Conservation (phyloP, 2,329 filamentous ascomycete species). For the Fusarium vanettenii region DNA sequence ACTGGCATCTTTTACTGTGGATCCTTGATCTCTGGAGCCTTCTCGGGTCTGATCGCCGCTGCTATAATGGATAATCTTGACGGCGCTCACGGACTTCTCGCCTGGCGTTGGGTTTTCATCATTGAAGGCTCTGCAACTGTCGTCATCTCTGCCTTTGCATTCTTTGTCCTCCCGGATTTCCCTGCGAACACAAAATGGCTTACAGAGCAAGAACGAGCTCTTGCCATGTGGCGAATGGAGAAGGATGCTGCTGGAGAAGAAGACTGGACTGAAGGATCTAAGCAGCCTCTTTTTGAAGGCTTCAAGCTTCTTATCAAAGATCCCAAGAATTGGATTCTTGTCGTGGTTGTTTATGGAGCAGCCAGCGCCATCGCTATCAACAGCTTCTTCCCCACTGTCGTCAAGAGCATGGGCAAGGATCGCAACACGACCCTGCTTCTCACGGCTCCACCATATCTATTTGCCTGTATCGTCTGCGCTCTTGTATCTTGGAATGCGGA, state of each 20-base stretch:
- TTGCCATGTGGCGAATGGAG: slow-evolving; percentile 52
- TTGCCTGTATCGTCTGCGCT: slow-evolving; percentile 49
- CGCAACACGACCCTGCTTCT: slow-evolving; percentile 15
- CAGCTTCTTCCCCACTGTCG: slow-evolving; percentile 48
- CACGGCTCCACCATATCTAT: slow-evolving; percentile 20
- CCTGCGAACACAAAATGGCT: slow-evolving; percentile 53
- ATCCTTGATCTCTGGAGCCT: slow-evolving; percentile 74
- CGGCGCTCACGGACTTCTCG: slow-evolving; percentile 42
- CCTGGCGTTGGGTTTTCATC: slow-evolving; percentile 74
- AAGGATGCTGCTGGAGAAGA: slow-evolving; percentile 54
- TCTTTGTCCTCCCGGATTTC: slow-evolving; percentile 42
- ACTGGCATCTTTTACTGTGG: slow-evolving; percentile 70
- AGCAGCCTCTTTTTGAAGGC: slow-evolving; percentile 49
- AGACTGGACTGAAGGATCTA: slow-evolving; percentile 52
- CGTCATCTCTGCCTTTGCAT: slow-evolving; percentile 27
- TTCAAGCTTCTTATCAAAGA: slow-evolving; percentile 59
- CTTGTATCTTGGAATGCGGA: slow-evolving; percentile 57
- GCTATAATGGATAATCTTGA: slow-evolving; percentile 63
- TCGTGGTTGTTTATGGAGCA: slow-evolving; percentile 56
- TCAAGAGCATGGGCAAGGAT: slow-evolving; percentile 18
- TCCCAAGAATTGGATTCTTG: slow-evolving; percentile 53
- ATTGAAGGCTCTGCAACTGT: slow-evolving; percentile 65
- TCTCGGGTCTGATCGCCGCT: slow-evolving; percentile 70
- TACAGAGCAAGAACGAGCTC: slow-evolving; percentile 54
- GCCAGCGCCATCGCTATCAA: slow-evolving; percentile 57